Conservation (phyloP, 352 stramenopile species). For the Globisporangium echinulatum region DNA sequence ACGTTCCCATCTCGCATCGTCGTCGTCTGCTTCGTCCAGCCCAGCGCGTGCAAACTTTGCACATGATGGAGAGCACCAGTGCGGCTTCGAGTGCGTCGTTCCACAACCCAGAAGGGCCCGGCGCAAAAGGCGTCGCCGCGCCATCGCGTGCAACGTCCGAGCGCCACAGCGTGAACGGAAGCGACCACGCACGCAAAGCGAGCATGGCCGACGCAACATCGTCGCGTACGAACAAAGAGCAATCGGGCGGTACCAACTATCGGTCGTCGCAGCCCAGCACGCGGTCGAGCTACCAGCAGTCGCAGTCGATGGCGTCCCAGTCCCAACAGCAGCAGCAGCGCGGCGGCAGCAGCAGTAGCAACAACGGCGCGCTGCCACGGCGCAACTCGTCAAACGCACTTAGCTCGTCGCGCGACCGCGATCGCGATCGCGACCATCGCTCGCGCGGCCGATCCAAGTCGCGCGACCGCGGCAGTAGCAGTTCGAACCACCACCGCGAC, state of each 20-base stretch:
- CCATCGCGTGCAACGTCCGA: slow-evolving; percentile 3
- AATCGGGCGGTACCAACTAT: slow-evolving; percentile 6
- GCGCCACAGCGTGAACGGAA: slow-evolving; percentile 5
- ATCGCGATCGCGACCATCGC: neutral
- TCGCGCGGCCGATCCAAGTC: slow-evolving; percentile 2
- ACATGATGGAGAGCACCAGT: slow-evolving; percentile 16
- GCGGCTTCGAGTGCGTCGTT: slow-evolving; percentile 8
- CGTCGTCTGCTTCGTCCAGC: no score
- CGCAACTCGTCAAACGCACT: slow-evolving; percentile 41
- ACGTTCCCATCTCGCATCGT: neutral
- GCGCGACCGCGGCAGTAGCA: slow-evolving; percentile 2
- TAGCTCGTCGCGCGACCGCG: slow-evolving; percentile 3
- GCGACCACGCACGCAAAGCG: slow-evolving; percentile 10
- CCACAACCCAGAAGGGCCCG: slow-evolving; percentile 6
- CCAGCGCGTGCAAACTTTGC: neutral
- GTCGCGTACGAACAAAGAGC: slow-evolving; percentile 14
- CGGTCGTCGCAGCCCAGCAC: slow-evolving; percentile 6
- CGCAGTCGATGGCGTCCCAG: slow-evolving; percentile 9
- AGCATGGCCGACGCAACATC: slow-evolving; percentile 8
- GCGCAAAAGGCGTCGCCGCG: neutral
- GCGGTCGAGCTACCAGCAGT: slow-evolving; percentile 11
- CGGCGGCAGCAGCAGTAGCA: slow-evolving; percentile 1
- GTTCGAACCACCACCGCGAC: slow-evolving; percentile 8
- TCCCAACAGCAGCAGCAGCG: slow-evolving; percentile 4
- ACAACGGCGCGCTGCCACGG: slow-evolving; percentile 23